A percentile compares a stretch with the other conserved stretches of the same genome.
Evolutionary conservation across 352 stramenopile genomes (phyloP).

Genomic region (Achlya hypogyna): DNA sequence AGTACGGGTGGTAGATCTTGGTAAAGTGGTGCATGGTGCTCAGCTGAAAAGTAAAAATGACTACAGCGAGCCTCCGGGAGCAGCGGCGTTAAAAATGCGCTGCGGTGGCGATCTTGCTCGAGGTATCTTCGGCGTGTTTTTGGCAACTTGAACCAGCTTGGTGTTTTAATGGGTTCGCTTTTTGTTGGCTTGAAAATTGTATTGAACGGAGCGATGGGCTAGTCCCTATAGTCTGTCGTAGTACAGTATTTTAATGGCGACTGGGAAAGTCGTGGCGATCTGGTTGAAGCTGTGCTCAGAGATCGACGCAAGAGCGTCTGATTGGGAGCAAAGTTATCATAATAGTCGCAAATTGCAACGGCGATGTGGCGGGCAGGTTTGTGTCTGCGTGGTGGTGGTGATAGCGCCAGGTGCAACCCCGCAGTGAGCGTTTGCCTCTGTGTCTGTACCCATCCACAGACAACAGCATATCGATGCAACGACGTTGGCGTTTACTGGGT

Average conservation of each 20-base stretch:
- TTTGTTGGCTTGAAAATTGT: not conserved
- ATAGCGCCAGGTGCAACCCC: too few species aligned
- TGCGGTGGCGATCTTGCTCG: not conserved
- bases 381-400: too few species aligned
- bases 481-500: too few species aligned
- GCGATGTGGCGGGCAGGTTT: not conserved
- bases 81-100: not conserved
- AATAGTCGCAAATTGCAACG: not conserved
- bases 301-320: not conserved
- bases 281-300: not conserved
- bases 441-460: too few species aligned
- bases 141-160: not conserved
- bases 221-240: not conserved
- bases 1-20: constrained; percentile 5
- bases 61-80: not conserved
- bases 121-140: not conserved
- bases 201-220: not conserved
- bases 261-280: not conserved
- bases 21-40: not conserved
- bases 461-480: too few species aligned
- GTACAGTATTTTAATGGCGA: not conserved
- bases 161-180: not conserved
- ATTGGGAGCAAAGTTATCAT: not conserved
- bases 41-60: not conserved
- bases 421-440: too few species aligned